phyloP scores from a whole-genome alignment of 208 protist genomes.

The Trichomonas vaginalis region DNA sequence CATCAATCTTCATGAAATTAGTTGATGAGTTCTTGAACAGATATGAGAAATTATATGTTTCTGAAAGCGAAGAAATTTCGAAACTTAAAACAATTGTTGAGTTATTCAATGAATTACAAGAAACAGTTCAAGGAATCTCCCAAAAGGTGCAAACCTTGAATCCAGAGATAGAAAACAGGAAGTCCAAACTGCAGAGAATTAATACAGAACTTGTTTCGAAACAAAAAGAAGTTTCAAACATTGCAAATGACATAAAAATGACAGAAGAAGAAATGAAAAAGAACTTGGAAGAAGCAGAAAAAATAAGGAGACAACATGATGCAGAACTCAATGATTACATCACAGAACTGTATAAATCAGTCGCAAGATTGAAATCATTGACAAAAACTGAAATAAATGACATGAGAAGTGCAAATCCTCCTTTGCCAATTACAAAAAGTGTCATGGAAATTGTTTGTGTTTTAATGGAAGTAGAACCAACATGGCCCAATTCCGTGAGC shows the following conservation, averaged over 20 bases:
- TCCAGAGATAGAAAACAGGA: conserved; percentile 70
- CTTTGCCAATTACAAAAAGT: conserved; percentile 68
- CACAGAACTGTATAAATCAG: conserved; percentile 65
- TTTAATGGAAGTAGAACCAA: conserved; percentile 61
- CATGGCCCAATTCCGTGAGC: conserved; percentile 54
- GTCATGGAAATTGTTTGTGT: conserved; percentile 81
- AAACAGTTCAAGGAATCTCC: conserved; percentile 45
- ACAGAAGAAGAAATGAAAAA: conserved; percentile 53
- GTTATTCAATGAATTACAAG: conserved; percentile 69
- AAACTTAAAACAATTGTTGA: conserved; percentile 41
- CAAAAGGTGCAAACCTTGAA: conserved; percentile 70
- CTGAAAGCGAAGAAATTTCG: neutral
- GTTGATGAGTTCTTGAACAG: neutral
- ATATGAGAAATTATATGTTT: neutral
- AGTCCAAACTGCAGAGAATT: conserved; percentile 66
- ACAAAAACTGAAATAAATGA: conserved; percentile 73
- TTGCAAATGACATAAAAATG: conserved; percentile 63
- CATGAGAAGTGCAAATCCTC: conserved; percentile 70
- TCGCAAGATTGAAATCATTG: conserved; percentile 67
- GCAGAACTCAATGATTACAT: conserved; percentile 70
- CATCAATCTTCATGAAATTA: neutral
- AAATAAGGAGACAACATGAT: conserved; percentile 64
- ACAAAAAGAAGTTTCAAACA: conserved; percentile 65
- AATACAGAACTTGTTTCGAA: conserved; percentile 70
- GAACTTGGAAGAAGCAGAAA: conserved; percentile 55